Percentiles rank a stretch among this genome's conserved stretches.
Evolutionary conservation across 257 asterid genomes (phyloP).

Genomic region (Plantago major): DNA sequence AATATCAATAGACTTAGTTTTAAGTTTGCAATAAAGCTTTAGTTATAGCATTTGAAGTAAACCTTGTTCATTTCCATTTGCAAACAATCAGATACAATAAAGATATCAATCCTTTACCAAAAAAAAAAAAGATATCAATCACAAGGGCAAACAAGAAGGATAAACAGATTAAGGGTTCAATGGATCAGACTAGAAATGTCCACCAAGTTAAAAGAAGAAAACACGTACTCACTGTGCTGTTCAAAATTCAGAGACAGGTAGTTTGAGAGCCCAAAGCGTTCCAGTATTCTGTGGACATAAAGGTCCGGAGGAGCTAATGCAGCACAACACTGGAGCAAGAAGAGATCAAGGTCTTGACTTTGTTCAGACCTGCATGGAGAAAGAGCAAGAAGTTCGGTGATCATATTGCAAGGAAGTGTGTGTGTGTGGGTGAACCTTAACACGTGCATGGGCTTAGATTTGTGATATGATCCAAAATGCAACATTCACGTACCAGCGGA

Average conservation of each 20-base stretch:
- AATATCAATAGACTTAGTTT: no score
- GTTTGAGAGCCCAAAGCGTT: slow-evolving; percentile 84
- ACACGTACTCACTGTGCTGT: slow-evolving; percentile 87
- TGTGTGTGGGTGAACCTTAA: slow-evolving; percentile 11
- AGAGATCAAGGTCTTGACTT: slow-evolving; percentile 91
- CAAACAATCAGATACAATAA: no score
- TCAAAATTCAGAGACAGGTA: slow-evolving; percentile 68
- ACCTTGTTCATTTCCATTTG: no score
- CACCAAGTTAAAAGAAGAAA: slow-evolving; percentile 31
- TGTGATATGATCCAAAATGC: slow-evolving; percentile 68
- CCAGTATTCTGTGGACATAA: slow-evolving; percentile 69
- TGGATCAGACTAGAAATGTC: slow-evolving; percentile 11
- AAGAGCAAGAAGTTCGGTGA: background rate
- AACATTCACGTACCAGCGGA: slow-evolving; percentile 71
- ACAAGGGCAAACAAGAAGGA: background rate
- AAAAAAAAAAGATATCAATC: no score
- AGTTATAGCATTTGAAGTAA: no score
- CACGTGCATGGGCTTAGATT: background rate
- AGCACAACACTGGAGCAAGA: slow-evolving; percentile 96
- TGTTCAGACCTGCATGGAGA: slow-evolving; percentile 66
- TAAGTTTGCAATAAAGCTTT: no score
- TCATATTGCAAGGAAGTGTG: background rate
- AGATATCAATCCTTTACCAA: no score
- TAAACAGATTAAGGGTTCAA: slow-evolving; percentile 7
- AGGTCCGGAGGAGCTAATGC: slow-evolving; percentile 93